These are phyloP conservation scores for Xylaria acuta DNA, from an alignment of 495 filamentous ascomycete species.

Conservation along the genomic window DNA sequence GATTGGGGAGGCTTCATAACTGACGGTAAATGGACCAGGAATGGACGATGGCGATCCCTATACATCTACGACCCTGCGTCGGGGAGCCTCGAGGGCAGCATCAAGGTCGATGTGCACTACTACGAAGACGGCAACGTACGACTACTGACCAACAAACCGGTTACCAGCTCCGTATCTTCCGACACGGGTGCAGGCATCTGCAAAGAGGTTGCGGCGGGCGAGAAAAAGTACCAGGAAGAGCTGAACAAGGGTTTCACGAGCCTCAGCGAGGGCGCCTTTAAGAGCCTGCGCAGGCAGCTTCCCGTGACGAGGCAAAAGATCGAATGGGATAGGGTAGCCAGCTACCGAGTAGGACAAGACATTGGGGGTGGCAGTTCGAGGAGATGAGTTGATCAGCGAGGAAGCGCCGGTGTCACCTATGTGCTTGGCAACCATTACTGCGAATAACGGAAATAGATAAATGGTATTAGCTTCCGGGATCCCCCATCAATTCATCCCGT, in stretches of 20 bases:
- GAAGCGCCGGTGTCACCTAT: slow-evolving; percentile 4
- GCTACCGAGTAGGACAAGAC: slow-evolving; percentile 82
- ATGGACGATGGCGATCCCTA: slow-evolving; percentile 91
- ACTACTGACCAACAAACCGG: slow-evolving; percentile 80
- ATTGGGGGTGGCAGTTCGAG: slow-evolving; percentile 63
- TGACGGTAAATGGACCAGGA: slow-evolving; percentile 58
- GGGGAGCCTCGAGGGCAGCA: slow-evolving; percentile 65
- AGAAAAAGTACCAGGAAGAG: slow-evolving; percentile 96
- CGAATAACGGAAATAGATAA: slow-evolving; percentile 17
- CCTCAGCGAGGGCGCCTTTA: slow-evolving; percentile 93
- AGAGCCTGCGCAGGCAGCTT: slow-evolving; percentile 87
- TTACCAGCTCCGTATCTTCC: slow-evolving; percentile 64
- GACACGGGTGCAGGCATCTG: slow-evolving; percentile 71
- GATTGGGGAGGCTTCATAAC: neutral
- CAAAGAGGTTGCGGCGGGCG: slow-evolving; percentile 74
- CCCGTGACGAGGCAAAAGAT: slow-evolving; percentile 98
- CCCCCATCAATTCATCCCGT: neutral
- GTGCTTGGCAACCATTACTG: slow-evolving; percentile 8
- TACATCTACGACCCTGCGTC: slow-evolving; percentile 77
- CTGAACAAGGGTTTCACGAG: slow-evolving; percentile 87
- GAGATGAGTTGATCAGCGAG: slow-evolving; percentile 40
- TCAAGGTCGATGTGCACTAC: slow-evolving; percentile 95
- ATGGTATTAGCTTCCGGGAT: slow-evolving; percentile 1
- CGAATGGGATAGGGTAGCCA: slow-evolving; percentile 99
- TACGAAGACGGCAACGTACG: slow-evolving; percentile 99